Base-by-base conservation (phyloP, 1,284 basidiomycete genomes). In the Fomitopsis palustris region DNA sequence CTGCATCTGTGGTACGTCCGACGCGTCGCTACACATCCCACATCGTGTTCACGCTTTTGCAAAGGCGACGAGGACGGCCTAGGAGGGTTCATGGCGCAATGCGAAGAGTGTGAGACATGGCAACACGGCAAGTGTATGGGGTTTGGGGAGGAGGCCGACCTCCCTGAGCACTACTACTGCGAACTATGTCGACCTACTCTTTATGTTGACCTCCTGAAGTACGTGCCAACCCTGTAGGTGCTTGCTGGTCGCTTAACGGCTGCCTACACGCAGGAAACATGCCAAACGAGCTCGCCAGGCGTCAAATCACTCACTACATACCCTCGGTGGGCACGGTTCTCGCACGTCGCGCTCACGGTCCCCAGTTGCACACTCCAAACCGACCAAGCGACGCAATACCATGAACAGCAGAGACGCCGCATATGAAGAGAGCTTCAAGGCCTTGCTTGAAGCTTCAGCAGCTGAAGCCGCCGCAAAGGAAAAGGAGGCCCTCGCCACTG, bases 71-170 rank as follows among this genome's bases (percentile, higher is more conserved):
- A 64, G 75, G 90, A 92, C 8, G 54, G 39, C 16, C 45, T 23
- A 70, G 90, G 89, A 54, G 93, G 94, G 75, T 91, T 95, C 72
- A 98, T 98, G 95, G 95, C 98, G 55, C 92, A 96, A 74, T 99
- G 96, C 77, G 96, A 99, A 77, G 89, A 83, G 56, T 99, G 96
- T 81, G 92, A 94, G 70, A 93, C 94, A 62, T 99, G 96, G 96
- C 96, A 99, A 75, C 96, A 99, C 74, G 96, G 96, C 19, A 83
- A 90, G 33, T 99, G 96, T 77, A 95, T 99, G 87, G 96, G 96
- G 53, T 93, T 93, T 73, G 86, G 89, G 71, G 86, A 86, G 43
- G 92, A 95, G 72, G 90, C 91, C 62, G 88, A 89, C 68, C 84
- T 92, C 33, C 88, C 88, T 58, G 84, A 91, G 67, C 86, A 87